These are phyloP conservation scores for Cicer bijugum DNA, from an alignment of 306 rosid genomes.

Conservation along the genomic window DNA sequence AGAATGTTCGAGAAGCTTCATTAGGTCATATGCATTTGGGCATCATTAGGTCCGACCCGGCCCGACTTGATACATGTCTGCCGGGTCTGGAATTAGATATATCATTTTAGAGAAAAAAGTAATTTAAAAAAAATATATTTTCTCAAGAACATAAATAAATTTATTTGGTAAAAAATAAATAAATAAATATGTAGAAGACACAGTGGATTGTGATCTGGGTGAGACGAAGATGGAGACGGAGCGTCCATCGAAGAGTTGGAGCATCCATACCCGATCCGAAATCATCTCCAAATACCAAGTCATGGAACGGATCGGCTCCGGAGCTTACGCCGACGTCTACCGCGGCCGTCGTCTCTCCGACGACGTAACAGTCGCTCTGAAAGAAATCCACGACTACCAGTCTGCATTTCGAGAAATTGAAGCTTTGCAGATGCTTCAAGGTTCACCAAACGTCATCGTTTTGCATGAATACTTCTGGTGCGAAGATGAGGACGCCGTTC, in stretches of 20 bases:
- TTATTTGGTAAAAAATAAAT: neutral
- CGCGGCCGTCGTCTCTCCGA: conserved; percentile 81
- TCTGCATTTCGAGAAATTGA: conserved; percentile 92
- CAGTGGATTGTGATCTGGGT: neutral
- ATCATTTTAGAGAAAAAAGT: neutral
- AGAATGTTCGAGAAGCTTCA: conserved; percentile 61
- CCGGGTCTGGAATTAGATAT: neutral
- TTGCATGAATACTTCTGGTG: conserved; percentile 80
- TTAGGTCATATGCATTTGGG: neutral
- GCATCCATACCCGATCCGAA: conserved; percentile 94
- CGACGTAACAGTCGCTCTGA: conserved; percentile 76
- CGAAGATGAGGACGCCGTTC: conserved; percentile 86
- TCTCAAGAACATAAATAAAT: too few species aligned
- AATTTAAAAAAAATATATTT: too few species aligned
- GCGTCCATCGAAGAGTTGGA: conserved; percentile 82
- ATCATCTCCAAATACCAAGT: conserved; percentile 76
- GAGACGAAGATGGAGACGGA: conserved; percentile 48
- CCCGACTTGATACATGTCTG: neutral
- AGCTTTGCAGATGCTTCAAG: conserved; percentile 71
- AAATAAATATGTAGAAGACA: neutral
- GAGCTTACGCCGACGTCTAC: conserved; percentile 96
- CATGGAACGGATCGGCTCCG: conserved; percentile 91
- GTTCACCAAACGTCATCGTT: conserved; percentile 70
- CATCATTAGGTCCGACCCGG: neutral
- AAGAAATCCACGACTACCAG: conserved; percentile 94